Evolutionary conservation across 129 eudicot species (phyloP).

Genomic region (Cynara cardunculus): DNA sequence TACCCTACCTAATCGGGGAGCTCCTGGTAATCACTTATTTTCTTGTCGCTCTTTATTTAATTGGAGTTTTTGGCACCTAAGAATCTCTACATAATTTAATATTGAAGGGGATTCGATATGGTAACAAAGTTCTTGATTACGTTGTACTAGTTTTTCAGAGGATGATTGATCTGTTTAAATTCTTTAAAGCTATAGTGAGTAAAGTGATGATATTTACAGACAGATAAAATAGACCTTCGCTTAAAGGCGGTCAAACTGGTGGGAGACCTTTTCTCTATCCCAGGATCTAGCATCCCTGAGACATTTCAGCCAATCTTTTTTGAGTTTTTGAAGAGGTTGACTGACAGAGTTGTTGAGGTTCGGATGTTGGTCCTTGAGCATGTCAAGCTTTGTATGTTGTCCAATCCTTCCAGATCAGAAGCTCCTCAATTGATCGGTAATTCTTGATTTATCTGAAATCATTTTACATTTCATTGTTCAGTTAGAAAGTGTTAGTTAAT

Average conservation of each 20-base stretch:
- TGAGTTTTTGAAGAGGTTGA: conserved; percentile 85
- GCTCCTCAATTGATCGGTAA: conserved; percentile 80
- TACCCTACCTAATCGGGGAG: conserved; percentile 87
- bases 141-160: neutral
- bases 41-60: neutral
- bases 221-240: conserved; percentile 70
- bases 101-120: neutral
- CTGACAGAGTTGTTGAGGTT: conserved; percentile 85
- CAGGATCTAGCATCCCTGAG: conserved; percentile 57
- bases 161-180: neutral
- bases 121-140: neutral
- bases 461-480: neutral
- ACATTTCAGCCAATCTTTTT: conserved; percentile 72
- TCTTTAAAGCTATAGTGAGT: conserved; percentile 12
- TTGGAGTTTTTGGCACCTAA: neutral
- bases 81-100: conserved; percentile 1
- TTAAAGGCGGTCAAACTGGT: conserved; percentile 74
- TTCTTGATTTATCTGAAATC: conserved; percentile 9
- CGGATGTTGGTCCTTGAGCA: conserved; percentile 83
- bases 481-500: conserved; percentile 4
- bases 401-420: conserved; percentile 73
- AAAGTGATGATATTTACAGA: conserved; percentile 45
- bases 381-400: conserved; percentile 68
- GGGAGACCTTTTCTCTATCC: conserved; percentile 83
- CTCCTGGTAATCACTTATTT: conserved; percentile 59